Conservation (phyloP, 148 eudicot species). For the Vaccinium corymbosum region DNA sequence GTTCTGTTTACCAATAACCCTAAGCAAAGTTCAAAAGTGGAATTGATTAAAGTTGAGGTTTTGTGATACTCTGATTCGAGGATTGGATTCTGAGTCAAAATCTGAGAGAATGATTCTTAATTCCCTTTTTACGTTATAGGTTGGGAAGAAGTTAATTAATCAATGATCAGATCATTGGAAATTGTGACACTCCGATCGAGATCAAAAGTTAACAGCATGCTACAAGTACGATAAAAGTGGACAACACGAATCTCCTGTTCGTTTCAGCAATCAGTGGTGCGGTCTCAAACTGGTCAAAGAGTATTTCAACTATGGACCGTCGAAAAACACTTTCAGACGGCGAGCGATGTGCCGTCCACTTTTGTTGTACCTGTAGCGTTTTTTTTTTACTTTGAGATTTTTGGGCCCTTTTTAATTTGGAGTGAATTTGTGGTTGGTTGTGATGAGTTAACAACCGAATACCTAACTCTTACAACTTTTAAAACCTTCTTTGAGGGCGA, state of each 20-base stretch:
- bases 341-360: no score
- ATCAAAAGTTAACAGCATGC: not conserved
- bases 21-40: not conserved
- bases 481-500: not conserved
- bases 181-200: not conserved
- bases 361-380: no score
- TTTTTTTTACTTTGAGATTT: not conserved
- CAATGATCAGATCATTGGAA: not conserved
- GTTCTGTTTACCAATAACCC: not conserved
- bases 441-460: not conserved
- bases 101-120: not conserved
- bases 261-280: no score
- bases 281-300: no score
- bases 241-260: no score
- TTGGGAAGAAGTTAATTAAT: not conserved
- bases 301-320: no score
- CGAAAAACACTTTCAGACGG: no score
- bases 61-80: not conserved
- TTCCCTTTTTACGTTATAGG: not conserved
- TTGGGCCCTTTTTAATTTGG: not conserved
- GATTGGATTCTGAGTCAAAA: not conserved
- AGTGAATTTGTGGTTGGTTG: not conserved
- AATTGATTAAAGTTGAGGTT: not conserved
- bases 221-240: no score
- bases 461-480: not conserved